Base-by-base conservation (phyloP, 495 filamentous ascomycete genomes). In the Lophiostoma macrostomum region DNA sequence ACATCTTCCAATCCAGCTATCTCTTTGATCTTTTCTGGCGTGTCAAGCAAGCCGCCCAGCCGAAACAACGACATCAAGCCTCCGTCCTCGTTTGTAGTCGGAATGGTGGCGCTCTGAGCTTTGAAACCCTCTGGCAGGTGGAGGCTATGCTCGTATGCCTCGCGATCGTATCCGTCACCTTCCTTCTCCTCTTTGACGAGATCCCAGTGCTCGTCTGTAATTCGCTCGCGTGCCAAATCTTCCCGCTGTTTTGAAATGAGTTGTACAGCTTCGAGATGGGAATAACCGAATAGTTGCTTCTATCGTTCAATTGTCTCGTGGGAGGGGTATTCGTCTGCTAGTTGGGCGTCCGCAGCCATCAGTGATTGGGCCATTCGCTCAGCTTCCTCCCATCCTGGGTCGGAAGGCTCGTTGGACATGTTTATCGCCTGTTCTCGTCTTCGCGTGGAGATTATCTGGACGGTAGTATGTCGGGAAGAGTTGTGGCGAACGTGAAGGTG, bases 71-170 rank as follows among this genome's bases (percentile, higher is more conserved):
- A 38, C 39, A 39, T 22, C 13, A 12, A 18, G 12, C 12, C 38
- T n/a, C 45, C 28, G 25, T 39, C 47, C 54, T 40, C 24, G 32
- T 29, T 24, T 18, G 44, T 37, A 39, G 16, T 34, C 41, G 46
- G 32, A 24, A 51, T 55, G 4, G 55, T 32, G 4, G 60, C 56
- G 16, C 41, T 60, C 52, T 60, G 54, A 28, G 39, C 47, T 37
- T 58, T 55, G 22, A 63, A 39, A 13, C 60, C 43, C 12, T 49
- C 25, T 4, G 20, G 14, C 0, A 59, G 29, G 16, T 27, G 32
- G 1, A 66, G 56, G 29, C 48, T 46, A 44, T 63, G 55, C 40
- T 66, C 63, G 44, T 63, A 66, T 4, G 58, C 43, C 38, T 66
- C 63, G 37, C 60, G 59, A 30, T 66, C 63, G 34, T 60, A 57